Conservation (phyloP, 768 basidiomycete species). For the Trametes meyenii region DNA sequence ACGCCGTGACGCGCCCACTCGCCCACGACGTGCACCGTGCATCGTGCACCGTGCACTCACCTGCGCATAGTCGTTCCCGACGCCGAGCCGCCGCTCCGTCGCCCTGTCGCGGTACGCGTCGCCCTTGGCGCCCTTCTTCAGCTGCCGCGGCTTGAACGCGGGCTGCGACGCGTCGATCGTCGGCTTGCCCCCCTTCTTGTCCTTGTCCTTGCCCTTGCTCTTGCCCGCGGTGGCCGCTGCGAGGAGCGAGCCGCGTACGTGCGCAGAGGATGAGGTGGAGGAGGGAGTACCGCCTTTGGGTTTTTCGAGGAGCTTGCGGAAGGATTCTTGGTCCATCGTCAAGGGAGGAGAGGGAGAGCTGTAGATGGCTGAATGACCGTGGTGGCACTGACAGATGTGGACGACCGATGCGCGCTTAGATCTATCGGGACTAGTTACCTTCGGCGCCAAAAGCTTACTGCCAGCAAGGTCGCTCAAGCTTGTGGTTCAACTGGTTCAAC, state of each 20-base stretch:
- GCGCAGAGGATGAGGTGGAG: constrained; percentile 15
- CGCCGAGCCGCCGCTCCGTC: constrained; percentile 67
- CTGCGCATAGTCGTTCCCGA: constrained; percentile 73
- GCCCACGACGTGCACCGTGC: no score
- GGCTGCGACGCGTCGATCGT: constrained; percentile 55
- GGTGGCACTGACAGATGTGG: background rate
- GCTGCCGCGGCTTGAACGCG: constrained; percentile 80
- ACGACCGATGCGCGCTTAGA: background rate
- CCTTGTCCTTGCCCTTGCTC: constrained; percentile 18
- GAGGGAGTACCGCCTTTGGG: constrained; percentile 35
- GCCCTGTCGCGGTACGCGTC: constrained; percentile 81
- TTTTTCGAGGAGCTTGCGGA: constrained; percentile 51
- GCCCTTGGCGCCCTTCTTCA: constrained; percentile 57
- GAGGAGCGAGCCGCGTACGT: constrained; percentile 37
- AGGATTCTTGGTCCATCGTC: constrained; percentile 53
- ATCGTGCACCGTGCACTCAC: no score
- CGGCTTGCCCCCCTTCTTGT: constrained; percentile 35
- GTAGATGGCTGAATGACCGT: background rate
- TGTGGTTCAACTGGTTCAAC: no score
- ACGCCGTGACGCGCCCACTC: no score
- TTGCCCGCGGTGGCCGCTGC: constrained; percentile 24
- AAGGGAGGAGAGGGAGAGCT: background rate
- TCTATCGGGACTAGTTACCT: background rate
- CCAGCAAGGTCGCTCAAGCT: no score
- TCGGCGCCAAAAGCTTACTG: no score